Conservation (phyloP, 2,329 filamentous ascomycete species). For the Fusarium circinatum region DNA sequence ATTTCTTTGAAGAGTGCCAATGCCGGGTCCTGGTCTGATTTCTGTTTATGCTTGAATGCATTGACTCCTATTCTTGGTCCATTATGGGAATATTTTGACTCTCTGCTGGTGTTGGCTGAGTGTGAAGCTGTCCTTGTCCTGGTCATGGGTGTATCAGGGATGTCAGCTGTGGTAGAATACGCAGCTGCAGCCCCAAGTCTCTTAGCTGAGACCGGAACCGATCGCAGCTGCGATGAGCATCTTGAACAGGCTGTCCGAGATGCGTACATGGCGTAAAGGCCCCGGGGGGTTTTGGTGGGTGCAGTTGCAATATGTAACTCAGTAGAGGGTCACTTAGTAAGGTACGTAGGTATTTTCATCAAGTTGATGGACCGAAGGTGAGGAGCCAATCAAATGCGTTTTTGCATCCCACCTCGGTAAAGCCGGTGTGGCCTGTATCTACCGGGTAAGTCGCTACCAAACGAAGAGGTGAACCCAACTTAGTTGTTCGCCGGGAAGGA, state of each 20-base stretch:
- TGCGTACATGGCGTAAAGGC: conserved; percentile 46
- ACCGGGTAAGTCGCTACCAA: neutral
- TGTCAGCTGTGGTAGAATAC: conserved; percentile 41
- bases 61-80: neutral
- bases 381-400: conserved; percentile 31
- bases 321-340: conserved; percentile 7
- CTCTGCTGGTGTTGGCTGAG: conserved; percentile 8
- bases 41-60: conserved; percentile 11
- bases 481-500: neutral
- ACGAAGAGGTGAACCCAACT: neutral
- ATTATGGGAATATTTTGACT: neutral
- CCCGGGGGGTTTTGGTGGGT: conserved; percentile 3
- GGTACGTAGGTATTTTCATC: conserved; percentile 35
- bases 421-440: conserved; percentile 17
- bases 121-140: conserved; percentile 7
- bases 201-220: conserved; percentile 25
- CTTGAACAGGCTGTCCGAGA: conserved; percentile 50
- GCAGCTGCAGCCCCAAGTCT: conserved; percentile 34
- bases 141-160: conserved; percentile 3
- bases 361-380: conserved; percentile 9
- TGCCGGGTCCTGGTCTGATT: conserved; percentile 36
- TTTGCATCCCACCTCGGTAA: conserved; percentile 25
- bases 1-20: conserved; percentile 52
- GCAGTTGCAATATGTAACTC: conserved; percentile 15
- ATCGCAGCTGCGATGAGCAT: conserved; percentile 47